phyloP scores from a whole-genome alignment of 768 basidiomycete genomes.

The Russula vinacea region DNA sequence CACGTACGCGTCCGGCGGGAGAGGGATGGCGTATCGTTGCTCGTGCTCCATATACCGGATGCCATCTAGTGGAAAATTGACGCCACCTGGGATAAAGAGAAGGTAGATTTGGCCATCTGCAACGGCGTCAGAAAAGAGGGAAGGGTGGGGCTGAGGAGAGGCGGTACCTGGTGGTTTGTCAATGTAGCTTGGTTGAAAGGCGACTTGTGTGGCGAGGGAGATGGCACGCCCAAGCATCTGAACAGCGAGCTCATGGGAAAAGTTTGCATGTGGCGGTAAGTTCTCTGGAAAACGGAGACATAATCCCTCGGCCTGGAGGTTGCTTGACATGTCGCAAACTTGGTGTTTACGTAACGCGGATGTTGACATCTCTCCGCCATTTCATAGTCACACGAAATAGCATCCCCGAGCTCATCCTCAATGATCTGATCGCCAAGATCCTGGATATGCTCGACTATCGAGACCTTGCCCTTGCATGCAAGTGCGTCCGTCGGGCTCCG shows the following conservation, averaged over 20 bases:
- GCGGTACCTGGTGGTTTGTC: constrained; percentile 68
- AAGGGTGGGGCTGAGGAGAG: not conserved
- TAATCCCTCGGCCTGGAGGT: constrained; percentile 51
- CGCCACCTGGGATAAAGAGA: constrained; percentile 58
- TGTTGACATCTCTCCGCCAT: no score
- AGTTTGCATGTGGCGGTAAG: constrained; percentile 52
- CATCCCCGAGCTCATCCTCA: constrained; percentile 1
- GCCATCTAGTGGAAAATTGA: constrained; percentile 70
- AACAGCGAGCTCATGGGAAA: constrained; percentile 56
- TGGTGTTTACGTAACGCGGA: constrained; percentile 6
- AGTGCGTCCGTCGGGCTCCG: no score
- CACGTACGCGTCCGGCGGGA: constrained; percentile 53
- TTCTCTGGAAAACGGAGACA: constrained; percentile 72
- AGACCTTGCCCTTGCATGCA: constrained; percentile 12
- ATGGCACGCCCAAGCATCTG: constrained; percentile 61
- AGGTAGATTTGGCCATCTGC: constrained; percentile 65
- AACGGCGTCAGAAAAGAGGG: not conserved
- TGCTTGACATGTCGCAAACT: constrained; percentile 8
- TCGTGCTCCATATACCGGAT: constrained; percentile 75
- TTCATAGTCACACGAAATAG: not conserved
- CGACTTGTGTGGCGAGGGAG: constrained; percentile 51
- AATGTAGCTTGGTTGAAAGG: constrained; percentile 71
- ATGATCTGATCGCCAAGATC: constrained; percentile 9
- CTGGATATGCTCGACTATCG: constrained; percentile 5
- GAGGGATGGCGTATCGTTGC: constrained; percentile 53